Evolutionary conservation across 108 stramenopile species (phyloP).

Genomic region (Fistulifera pelliculosa): DNA sequence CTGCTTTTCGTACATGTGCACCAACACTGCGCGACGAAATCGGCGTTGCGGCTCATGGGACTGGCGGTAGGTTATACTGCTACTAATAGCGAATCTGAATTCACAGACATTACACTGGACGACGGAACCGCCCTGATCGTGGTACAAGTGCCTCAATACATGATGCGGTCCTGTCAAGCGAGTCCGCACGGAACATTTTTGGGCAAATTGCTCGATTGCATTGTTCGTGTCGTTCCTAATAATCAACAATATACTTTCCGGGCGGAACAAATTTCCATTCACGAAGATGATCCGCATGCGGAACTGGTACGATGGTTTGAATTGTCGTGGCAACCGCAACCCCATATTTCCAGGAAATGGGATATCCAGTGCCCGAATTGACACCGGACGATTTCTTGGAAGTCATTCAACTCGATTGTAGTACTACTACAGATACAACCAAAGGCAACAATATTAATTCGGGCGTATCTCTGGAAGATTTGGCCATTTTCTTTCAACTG

Average conservation of each 20-base stretch:
- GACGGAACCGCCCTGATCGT: background rate
- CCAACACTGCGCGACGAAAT: background rate
- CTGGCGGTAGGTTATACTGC: background rate
- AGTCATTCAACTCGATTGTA: conserved; percentile 1
- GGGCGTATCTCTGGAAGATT: background rate
- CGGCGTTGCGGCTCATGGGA: conserved; percentile 2
- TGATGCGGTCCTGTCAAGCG: background rate
- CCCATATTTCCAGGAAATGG: background rate
- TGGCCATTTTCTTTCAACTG: background rate
- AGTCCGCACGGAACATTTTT: background rate
- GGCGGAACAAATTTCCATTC: background rate
- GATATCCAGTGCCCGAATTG: background rate
- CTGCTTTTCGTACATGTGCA: background rate
- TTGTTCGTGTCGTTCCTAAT: background rate
- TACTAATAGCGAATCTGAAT: background rate
- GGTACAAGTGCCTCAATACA: background rate
- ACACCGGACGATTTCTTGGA: conserved; percentile 1
- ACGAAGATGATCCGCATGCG: conserved; percentile 3
- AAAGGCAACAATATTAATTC: background rate
- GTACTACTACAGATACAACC: background rate
- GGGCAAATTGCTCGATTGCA: conserved; percentile 4
- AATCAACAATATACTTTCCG: background rate
- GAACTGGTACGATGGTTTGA: conserved; percentile 5
- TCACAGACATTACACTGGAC: background rate
- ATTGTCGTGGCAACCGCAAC: background rate